Percentiles rank a stretch among this genome's conserved stretches.
These are phyloP conservation scores for Monosporozyma siamensis DNA, from an alignment of 805 yeast species.

Conservation along the genomic window DNA sequence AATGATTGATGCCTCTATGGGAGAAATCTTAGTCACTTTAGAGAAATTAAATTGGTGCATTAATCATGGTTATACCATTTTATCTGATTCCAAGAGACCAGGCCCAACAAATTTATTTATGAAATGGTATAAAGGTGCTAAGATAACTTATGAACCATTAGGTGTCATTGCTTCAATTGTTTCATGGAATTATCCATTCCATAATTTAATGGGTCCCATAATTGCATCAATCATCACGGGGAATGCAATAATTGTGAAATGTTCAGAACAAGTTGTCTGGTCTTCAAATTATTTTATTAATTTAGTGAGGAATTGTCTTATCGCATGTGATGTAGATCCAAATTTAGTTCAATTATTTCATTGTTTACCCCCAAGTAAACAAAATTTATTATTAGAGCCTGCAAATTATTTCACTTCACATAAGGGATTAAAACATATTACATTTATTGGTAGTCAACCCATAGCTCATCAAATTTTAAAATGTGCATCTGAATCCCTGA, in stretches of 20 bases:
- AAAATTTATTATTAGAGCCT: constrained; percentile 14
- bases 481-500: constrained; percentile 77
- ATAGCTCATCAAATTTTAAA: constrained; percentile 82
- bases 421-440: constrained; percentile 73
- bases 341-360: constrained; percentile 80
- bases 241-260: constrained; percentile 81
- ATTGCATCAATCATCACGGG: constrained; percentile 87
- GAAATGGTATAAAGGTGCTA: constrained; percentile 79
- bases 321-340: constrained; percentile 66
- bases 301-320: constrained; percentile 62
- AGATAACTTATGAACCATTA: constrained; percentile 86
- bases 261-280: constrained; percentile 96
- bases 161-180: constrained; percentile 82
- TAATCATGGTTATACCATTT: constrained; percentile 65
- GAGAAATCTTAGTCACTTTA: constrained; percentile 89
- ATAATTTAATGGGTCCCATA: constrained; percentile 86
- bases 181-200: constrained; percentile 97
- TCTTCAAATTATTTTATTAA: constrained; percentile 72
- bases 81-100: constrained; percentile 65
- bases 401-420: constrained; percentile 84
- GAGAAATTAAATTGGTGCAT: constrained; percentile 90
- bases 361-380: constrained; percentile 60
- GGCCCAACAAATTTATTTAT: constrained; percentile 82
- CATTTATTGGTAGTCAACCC: constrained; percentile 92
- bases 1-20: constrained; percentile 91